Evolutionary conservation across 345 rosid species (phyloP).

Genomic region (Rhizophora mangle): DNA sequence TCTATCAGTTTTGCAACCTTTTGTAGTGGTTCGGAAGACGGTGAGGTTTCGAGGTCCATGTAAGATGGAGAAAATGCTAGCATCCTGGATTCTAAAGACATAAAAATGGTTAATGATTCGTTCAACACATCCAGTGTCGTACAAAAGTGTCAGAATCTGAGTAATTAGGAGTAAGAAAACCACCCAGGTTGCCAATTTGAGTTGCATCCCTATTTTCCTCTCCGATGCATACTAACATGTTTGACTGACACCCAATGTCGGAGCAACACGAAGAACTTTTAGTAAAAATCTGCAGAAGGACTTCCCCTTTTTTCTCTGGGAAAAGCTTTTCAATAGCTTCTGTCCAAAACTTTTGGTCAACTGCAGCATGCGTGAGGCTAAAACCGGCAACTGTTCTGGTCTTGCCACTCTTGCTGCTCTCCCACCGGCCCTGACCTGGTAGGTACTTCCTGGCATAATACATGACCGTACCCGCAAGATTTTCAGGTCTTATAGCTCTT

Average conservation of each 20-base stretch:
- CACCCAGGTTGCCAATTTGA: constrained; percentile 81
- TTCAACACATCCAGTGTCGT: constrained; percentile 67
- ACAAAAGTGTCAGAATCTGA: constrained; percentile 71
- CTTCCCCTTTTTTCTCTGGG: constrained; percentile 79
- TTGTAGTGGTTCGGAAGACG: constrained; percentile 53
- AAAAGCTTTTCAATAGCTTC: constrained; percentile 68
- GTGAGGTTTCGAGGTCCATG: constrained; percentile 55
- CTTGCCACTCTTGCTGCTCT: constrained; percentile 50
- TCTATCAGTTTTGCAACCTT: constrained; percentile 76
- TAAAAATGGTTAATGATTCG: constrained; percentile 57
- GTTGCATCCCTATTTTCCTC: constrained; percentile 80
- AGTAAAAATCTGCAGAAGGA: constrained; percentile 79
- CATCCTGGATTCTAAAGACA: constrained; percentile 44
- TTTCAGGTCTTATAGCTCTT: constrained; percentile 69
- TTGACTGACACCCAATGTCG: constrained; percentile 61
- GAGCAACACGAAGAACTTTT: constrained; percentile 82
- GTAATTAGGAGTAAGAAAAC: constrained; percentile 78
- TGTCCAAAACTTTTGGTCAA: constrained; percentile 66
- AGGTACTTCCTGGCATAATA: constrained; percentile 82
- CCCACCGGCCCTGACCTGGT: constrained; percentile 92
- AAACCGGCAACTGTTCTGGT: constrained; percentile 68
- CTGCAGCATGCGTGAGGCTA: constrained; percentile 61
- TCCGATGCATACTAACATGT: constrained; percentile 54
- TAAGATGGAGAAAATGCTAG: constrained; percentile 71
- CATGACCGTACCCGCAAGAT: constrained; percentile 70